Evolutionary conservation across 306 rosid species (phyloP).

Genomic region (Senna siamea): DNA sequence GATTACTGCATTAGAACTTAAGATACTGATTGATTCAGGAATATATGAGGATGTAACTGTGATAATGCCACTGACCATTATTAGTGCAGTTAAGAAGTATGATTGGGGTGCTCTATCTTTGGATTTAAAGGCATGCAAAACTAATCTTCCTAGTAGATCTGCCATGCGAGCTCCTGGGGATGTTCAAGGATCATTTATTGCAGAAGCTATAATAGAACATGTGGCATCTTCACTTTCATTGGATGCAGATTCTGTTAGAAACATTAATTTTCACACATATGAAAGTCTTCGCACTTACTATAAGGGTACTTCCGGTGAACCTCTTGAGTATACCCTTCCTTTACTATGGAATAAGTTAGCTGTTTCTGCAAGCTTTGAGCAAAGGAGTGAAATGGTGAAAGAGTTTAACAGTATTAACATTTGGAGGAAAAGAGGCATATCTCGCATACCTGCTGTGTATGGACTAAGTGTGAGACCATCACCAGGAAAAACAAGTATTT

Average conservation of each 20-base stretch:
- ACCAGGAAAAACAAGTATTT: slow-evolving; percentile 79
- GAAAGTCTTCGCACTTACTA: slow-evolving; percentile 65
- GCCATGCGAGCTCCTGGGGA: slow-evolving; percentile 90
- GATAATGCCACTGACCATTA: too few relatives aligned
- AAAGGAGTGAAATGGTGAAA: slow-evolving; percentile 56
- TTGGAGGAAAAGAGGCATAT: slow-evolving; percentile 81
- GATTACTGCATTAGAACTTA: slow-evolving; percentile 74
- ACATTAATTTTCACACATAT: slow-evolving; percentile 70
- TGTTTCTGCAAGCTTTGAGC: slow-evolving; percentile 54
- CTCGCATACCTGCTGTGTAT: slow-evolving; percentile 64
- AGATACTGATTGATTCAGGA: slow-evolving; percentile 81
- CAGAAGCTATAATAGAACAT: slow-evolving; percentile 82
- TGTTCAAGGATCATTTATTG: slow-evolving; percentile 83
- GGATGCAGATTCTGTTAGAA: slow-evolving; percentile 77
- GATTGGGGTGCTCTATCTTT: slow-evolving; percentile 85
- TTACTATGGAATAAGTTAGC: slow-evolving; percentile 74
- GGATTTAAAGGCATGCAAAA: slow-evolving; percentile 79
- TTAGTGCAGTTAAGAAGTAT: slow-evolving; percentile 61
- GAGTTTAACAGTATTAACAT: slow-evolving; percentile 69
- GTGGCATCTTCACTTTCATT: slow-evolving; percentile 73
- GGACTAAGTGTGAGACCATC: slow-evolving; percentile 50
- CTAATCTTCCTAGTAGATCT: slow-evolving; percentile 75
- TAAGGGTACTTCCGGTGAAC: slow-evolving; percentile 56
- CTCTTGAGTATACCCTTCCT: slow-evolving; percentile 72
- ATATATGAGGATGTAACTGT: slow-evolving; percentile 12